Evolutionary conservation across 2,329 filamentous ascomycete species (phyloP), one percentile per base, ranked within the genome.

Genomic region (Aspergillus piperis): DNA sequence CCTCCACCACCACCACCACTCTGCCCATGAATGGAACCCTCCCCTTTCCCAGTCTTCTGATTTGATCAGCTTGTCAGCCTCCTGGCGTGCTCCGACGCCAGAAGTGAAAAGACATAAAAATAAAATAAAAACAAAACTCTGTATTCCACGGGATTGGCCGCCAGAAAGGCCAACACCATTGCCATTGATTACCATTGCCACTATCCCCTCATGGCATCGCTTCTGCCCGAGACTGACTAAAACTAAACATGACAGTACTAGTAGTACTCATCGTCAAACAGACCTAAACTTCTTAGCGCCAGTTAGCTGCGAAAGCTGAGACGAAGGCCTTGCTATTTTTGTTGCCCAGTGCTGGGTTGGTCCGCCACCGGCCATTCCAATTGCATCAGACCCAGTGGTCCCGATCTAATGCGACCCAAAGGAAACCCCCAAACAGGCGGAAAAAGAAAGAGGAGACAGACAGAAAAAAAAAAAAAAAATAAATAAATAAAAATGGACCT

Each of bases 381-480:
- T 36, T 55, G 53, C 53, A 55, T 47, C 53, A 47, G 23, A 47
- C 53, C 36, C 32, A 17, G 53, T 55, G 53, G 53, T 44, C 25
- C 53, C 53, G 53, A 55, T 47, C 39, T 30, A 27, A 55, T 55
- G 41, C 39, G 25, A 41, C 53, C 53, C 23, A 44, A 19, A 47
- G 17, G 39, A 39, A 30, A 30, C 27, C 27, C 27, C 27, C 8
- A 30, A 30, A 30, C 27, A 30, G n/a, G 32, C 25, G 51, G 38
- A 32, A 49, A 49, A 30, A 30, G 15, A 30, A 50, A 32, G n/a
- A 49, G n/a, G 15, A 32, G 47, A 50, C 23, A 17, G 21, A 4
- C 13, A 49, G 15, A 21, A 13, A 30, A 11, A 30, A 8, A 30
- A 11, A 30, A 13, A 44, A 27, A 1, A 8, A 27, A 8, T 8